Evolutionary conservation across 345 rosid species (phyloP), one percentile per base, ranked within the genome.

Genomic region (Raphanus sativus): DNA sequence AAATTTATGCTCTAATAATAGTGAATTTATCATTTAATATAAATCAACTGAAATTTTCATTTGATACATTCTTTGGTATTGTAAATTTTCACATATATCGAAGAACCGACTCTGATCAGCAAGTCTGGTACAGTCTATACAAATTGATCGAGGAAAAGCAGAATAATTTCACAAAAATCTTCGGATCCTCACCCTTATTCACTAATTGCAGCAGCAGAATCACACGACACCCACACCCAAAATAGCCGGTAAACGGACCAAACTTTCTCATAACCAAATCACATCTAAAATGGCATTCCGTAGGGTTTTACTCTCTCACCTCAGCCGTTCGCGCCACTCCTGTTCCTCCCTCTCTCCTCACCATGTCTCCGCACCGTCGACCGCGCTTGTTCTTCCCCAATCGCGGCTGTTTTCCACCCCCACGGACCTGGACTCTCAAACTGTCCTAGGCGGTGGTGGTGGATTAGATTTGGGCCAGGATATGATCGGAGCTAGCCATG

Each of bases 241-340:
- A 10, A 59, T 58, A 8, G 61, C 29, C 60, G 0, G 30, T 24
- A 59, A 62, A 7, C 66, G 66, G 45, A 62, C 25, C 36, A 16
- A 8, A 15, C n/a, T 16, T 63, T 63, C 48, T 15, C 48, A 33
- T 16, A 2, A 16, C 6, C 4, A 33, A 34, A 32, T 5, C 34
- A 32, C 34, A 32, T 32, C 34, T 69, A n/a, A 13, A 77, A 81
- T 81, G 79, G 81, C 84, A 48, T 74, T 77, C 75, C 71, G 87
- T 40, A 84, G 64, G 83, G 76, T 85, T 67, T 52, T 88, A 13
- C 71, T 82, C 62, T 79, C 85, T 58, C 83, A 75, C 69, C 85
- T 86, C 84, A 88, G 86, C 64, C 87, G 91, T 60, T 75, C 86
- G 3, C 80, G 72, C 10, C 64, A 61, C 34, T 13, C 74, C 25